phyloP scores from a whole-genome alignment of 768 basidiomycete species.

The Macrolepiota fuliginosa region DNA sequence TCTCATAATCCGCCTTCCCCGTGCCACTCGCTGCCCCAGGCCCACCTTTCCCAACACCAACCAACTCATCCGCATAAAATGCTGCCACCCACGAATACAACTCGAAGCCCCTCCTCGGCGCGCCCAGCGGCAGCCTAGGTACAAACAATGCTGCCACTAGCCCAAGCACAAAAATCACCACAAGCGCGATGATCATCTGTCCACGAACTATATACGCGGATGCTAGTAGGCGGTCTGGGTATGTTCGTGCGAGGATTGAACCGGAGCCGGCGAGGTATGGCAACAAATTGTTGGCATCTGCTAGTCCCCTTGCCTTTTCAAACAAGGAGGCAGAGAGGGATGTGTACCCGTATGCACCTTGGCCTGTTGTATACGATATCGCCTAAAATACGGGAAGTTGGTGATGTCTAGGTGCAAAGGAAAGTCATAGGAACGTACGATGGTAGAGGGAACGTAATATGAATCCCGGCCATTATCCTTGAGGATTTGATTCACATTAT shows the following conservation, averaged over 20 bases:
- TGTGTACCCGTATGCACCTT: conserved; percentile 36
- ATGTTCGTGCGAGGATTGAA: conserved; percentile 31
- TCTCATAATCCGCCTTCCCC: no score
- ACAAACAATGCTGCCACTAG: conserved; percentile 25
- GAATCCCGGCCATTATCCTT: conserved; percentile 14
- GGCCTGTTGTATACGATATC: conserved; percentile 33
- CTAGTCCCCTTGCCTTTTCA: conserved; percentile 29
- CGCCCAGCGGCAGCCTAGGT: conserved; percentile 20
- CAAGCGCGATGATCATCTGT: conserved; percentile 23
- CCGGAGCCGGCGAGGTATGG: conserved; percentile 40
- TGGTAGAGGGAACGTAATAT: conserved; percentile 37
- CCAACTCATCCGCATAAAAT: conserved; percentile 19
- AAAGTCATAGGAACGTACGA: conserved; percentile 22
- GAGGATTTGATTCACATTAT: conserved; percentile 33
- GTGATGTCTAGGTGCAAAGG: not conserved
- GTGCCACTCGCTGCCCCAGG: no score
- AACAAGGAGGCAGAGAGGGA: conserved; percentile 30
- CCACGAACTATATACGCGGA: conserved; percentile 22
- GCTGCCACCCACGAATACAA: conserved; percentile 18
- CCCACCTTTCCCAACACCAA: not conserved
- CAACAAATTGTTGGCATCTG: conserved; percentile 37
- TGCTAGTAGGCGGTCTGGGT: conserved; percentile 27
- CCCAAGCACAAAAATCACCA: conserved; percentile 28
- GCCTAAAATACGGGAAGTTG: conserved; percentile 13
- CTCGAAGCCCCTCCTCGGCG: conserved; percentile 18